A percentile compares a stretch with the other conserved stretches of the same genome.
Conservation (phyloP, 768 basidiomycete species). For the Russula earlei region DNA sequence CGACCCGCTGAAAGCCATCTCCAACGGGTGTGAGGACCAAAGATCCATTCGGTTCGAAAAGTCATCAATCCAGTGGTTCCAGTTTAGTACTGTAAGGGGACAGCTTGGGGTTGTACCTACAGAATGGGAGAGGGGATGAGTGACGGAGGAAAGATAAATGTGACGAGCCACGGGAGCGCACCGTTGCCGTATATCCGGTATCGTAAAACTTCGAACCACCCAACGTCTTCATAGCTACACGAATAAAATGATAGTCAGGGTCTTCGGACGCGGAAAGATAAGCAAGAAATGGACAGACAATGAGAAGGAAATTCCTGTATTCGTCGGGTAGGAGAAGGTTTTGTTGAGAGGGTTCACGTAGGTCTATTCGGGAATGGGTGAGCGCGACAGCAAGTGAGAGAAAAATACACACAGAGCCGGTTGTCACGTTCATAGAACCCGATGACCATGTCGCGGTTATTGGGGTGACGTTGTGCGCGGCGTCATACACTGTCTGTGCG, state of each 20-base stretch:
- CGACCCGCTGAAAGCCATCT: conserved; percentile 92
- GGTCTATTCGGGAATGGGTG: conserved; percentile 35
- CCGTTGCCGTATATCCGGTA: conserved; percentile 89
- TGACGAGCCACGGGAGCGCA: conserved; percentile 26
- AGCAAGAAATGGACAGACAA: conserved; percentile 49
- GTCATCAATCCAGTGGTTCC: conserved; percentile 73
- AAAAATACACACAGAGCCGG: conserved; percentile 63
- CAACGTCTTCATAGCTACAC: conserved; percentile 47
- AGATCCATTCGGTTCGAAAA: conserved; percentile 56
- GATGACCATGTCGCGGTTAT: conserved; percentile 83
- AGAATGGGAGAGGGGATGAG: neutral
- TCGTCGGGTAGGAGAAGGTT: conserved; percentile 76
- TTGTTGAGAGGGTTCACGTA: conserved; percentile 80
- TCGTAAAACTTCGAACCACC: conserved; percentile 69
- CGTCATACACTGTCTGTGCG: conserved; percentile 31
- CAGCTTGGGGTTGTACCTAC: conserved; percentile 77
- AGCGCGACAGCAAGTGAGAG: neutral
- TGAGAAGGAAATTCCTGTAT: conserved; percentile 80
- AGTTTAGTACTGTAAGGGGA: conserved; percentile 80
- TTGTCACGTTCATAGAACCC: conserved; percentile 63
- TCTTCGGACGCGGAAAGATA: neutral
- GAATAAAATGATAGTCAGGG: neutral
- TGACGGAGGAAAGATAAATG: neutral
- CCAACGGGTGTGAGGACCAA: conserved; percentile 62
- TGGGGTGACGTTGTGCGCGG: conserved; percentile 54